Evolutionary conservation across 495 filamentous ascomycete species (phyloP), one percentile per base, ranked within the genome.

Genomic region (Alectoria sarmentosa): DNA sequence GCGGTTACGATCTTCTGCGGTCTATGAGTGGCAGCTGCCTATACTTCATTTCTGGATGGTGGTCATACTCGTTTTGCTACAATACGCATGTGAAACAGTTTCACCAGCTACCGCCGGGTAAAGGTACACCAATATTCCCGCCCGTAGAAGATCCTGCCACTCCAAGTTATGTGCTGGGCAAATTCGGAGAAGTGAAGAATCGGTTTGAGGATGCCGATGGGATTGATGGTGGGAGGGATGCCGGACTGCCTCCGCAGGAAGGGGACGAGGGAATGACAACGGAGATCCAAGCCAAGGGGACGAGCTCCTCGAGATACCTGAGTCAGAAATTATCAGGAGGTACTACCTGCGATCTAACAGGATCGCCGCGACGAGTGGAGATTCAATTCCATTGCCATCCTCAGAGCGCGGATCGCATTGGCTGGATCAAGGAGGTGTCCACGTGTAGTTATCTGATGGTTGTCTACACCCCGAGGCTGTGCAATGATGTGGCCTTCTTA

Each of bases 1-100:
- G 89, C 30, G 94, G 94, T 7, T 89, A 91, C 83, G 91, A 97
- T 72, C 81, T 98, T n/a, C 83, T 98, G 44, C 81, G 85, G 69
- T 91, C 88, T 38, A 88, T 98, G 74, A 85, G 97, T 44, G 91
- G 89, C 13, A 80, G 84, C 48, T 98, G 94, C 77, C 82, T 98
- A 67, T 96, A 96, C 76, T 96, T 88, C 74, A 81, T 91, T 55
- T 88, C 84, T 1, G 94, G 93, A 5, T 98, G 94, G 94, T 98
- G 94, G 94, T 91, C 88, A 62, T 98, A 98, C 73, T 87, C 85
- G 39, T 98, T 96, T 77, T 98, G 94, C 78, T 96, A 97, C 77
- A 88, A 89, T 70, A 80, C 84, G 52, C 84, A 90, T 62, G 86
- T 98, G 39, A 89, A 88, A 67, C 94, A 98, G 73, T 98, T 96